A percentile compares a stretch with the other conserved stretches of the same genome.
Conservation (phyloP, 2,329 filamentous ascomycete genomes). For the Xylogone sp. region DNA sequence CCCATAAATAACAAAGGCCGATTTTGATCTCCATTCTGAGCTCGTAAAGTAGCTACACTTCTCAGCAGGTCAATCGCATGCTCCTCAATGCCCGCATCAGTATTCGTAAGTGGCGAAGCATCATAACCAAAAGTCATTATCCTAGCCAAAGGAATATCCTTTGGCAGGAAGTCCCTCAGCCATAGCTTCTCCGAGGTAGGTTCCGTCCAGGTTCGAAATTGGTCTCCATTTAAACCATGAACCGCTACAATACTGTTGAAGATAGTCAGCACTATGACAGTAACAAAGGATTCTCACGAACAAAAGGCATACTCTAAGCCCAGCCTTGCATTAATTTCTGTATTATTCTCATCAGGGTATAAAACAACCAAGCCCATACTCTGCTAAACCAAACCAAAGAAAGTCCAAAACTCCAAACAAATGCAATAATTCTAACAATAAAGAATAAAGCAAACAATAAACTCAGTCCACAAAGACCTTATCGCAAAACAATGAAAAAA, state of each 20-base stretch:
- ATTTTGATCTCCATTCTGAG: background rate
- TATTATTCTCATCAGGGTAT: background rate
- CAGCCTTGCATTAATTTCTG: background rate
- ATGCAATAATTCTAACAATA: too few species aligned
- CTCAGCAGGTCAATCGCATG: constrained; percentile 13
- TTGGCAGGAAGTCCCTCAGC: constrained; percentile 27
- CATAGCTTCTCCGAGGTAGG: constrained; percentile 16
- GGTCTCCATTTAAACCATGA: constrained; percentile 26
- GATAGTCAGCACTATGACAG: background rate
- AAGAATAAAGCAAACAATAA: too few species aligned
- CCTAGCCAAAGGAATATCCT: constrained; percentile 26
- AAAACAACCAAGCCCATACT: background rate
- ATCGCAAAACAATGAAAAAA: too few species aligned
- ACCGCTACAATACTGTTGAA: constrained; percentile 20
- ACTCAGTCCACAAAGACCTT: too few species aligned
- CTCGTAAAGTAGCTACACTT: constrained; percentile 2
- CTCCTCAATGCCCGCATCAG: constrained; percentile 9
- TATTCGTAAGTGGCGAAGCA: constrained; percentile 14
- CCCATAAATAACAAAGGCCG: constrained; percentile 15
- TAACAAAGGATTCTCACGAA: too few species aligned
- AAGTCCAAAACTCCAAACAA: too few species aligned
- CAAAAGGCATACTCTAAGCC: background rate
- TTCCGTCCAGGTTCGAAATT: constrained; percentile 21
- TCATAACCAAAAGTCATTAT: constrained; percentile 34
- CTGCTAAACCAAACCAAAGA: too few species aligned